Evolutionary conservation across 2,329 filamentous ascomycete genomes (phyloP).

Genomic region (Phialemoniopsis sp.): DNA sequence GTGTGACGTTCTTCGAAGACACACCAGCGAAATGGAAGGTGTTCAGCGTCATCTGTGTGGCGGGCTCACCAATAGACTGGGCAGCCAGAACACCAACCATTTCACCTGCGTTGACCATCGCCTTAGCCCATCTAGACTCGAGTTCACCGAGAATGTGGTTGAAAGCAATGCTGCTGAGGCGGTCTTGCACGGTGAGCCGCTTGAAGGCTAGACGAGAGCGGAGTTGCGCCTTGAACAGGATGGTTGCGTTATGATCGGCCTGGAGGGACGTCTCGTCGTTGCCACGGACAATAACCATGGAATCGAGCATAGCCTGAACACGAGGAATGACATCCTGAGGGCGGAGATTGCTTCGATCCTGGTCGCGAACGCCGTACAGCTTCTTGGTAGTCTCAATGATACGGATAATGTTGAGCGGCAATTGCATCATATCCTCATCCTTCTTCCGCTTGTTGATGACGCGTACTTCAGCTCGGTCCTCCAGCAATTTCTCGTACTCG

Average conservation of each 20-base stretch:
- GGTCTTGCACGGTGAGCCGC: constrained; percentile 80
- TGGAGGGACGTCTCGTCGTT: constrained; percentile 77
- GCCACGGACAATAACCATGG: constrained; percentile 82
- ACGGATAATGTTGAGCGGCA: constrained; percentile 86
- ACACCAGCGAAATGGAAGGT: constrained; percentile 99
- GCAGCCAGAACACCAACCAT: constrained; percentile 98
- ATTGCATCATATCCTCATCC: constrained; percentile 80
- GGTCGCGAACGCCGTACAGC: constrained; percentile 85
- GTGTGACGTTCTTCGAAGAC: constrained; percentile 98
- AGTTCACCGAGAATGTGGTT: constrained; percentile 89
- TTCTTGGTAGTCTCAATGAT: constrained; percentile 89
- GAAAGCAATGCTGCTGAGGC: constrained; percentile 86
- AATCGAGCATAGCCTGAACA: constrained; percentile 69
- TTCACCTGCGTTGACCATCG: constrained; percentile 87
- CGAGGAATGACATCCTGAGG: constrained; percentile 82
- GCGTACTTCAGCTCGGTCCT: constrained; percentile 74
- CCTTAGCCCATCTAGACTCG: constrained; percentile 80
- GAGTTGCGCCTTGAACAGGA: constrained; percentile 88
- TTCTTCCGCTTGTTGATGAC: constrained; percentile 62
- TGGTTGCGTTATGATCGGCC: constrained; percentile 82
- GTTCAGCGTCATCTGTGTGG: constrained; percentile 98
- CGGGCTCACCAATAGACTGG: constrained; percentile 97
- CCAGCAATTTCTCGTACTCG: constrained; percentile 75
- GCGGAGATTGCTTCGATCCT: constrained; percentile 81
- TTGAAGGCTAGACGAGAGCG: constrained; percentile 91